These are phyloP conservation scores for Melampsora americana DNA, from an alignment of 1,284 basidiomycete species.

Conservation along the genomic window DNA sequence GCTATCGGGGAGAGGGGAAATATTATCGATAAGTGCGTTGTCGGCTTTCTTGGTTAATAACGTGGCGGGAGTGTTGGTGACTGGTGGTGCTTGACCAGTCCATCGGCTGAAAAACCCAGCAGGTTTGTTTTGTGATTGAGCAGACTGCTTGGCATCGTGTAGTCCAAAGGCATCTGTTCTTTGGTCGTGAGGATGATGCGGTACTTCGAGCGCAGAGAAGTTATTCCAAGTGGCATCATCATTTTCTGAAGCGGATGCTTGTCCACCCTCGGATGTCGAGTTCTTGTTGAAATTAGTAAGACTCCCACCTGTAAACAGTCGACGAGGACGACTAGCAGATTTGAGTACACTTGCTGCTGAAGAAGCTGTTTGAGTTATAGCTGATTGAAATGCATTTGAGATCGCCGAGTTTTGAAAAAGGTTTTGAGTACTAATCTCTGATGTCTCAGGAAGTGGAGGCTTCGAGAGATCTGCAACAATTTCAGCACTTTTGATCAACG, in stretches of 20 bases:
- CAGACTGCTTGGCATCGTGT: slow-evolving; percentile 1
- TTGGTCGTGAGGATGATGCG: slow-evolving; percentile 9
- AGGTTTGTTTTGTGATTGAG: slow-evolving; percentile 12
- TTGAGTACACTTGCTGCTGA: slow-evolving; percentile 17
- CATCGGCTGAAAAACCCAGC: slow-evolving; percentile 34
- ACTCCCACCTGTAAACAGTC: slow-evolving; percentile 3
- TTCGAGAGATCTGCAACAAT: background rate
- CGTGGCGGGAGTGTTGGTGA: slow-evolving; percentile 13
- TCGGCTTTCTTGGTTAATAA: slow-evolving; percentile 6
- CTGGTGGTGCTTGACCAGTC: slow-evolving; percentile 7
- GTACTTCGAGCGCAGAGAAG: slow-evolving; percentile 9
- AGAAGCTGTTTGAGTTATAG: slow-evolving; percentile 28
- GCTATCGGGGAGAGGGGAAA: background rate
- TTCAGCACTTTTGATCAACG: background rate
- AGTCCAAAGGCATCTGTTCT: background rate
- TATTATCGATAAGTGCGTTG: background rate
- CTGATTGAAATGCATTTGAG: slow-evolving; percentile 11
- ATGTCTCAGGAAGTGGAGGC: slow-evolving; percentile 20
- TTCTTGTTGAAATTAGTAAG: background rate
- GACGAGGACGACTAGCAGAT: slow-evolving; percentile 14
- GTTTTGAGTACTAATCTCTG: slow-evolving; percentile 8
- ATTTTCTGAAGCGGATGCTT: background rate
- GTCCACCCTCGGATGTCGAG: background rate
- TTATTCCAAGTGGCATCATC: slow-evolving; percentile 13
- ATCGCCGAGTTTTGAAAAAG: slow-evolving; percentile 5